Evolutionary conservation across 495 filamentous ascomycete genomes (phyloP), one percentile per base, ranked within the genome.

Genomic region (Clohesyomyces aquaticus): DNA sequence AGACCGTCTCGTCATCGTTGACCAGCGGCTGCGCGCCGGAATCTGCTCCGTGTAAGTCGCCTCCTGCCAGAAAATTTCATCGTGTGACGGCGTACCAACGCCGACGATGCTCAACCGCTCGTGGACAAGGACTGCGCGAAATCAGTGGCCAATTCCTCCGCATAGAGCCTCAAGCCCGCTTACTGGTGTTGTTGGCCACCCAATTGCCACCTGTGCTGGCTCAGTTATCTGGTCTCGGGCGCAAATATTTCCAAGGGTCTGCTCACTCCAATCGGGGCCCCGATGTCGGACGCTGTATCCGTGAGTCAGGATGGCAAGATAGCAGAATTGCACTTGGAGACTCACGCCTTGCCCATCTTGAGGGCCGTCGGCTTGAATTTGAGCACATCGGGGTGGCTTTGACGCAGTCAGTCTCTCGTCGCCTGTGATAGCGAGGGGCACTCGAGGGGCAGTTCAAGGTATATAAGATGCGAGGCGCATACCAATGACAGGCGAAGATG

Each of bases 261-360:
- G 57, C 91, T 88, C 79, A 96, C 93, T 97, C 94, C 94, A 98
- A 83, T 98, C 94, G 67, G 95, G 94, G 71, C 94, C 95, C 77
- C 94, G 88, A 77, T 98, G 94, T 69, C 94, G 91, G 70, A 96
- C 86, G 76, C 91, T 96, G 74, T 67, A 65, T 68, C 62, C 53
- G 49, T 43, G 55, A 56, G 50, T 66, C 61, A 68, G 56, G 56
- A 38, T 18, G 10, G 6, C 18, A 25, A 32, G 27, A 26, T 11
- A 12, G 41, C 32, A 61, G 29, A 25, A 60, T 62, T 48, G 69
- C 63, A 35, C 47, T 28, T 41, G 11, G 49, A 50, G 22, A 79
- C 89, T 79, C 83, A 96, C 91, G 91, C 88, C 84, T 97, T 98
- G 64, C 91, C 90, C 81, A 98, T 88, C 81, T 90, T 88, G 78